phyloP scores from a whole-genome alignment of 352 stramenopile genomes.

The Blastocystis sp. region DNA sequence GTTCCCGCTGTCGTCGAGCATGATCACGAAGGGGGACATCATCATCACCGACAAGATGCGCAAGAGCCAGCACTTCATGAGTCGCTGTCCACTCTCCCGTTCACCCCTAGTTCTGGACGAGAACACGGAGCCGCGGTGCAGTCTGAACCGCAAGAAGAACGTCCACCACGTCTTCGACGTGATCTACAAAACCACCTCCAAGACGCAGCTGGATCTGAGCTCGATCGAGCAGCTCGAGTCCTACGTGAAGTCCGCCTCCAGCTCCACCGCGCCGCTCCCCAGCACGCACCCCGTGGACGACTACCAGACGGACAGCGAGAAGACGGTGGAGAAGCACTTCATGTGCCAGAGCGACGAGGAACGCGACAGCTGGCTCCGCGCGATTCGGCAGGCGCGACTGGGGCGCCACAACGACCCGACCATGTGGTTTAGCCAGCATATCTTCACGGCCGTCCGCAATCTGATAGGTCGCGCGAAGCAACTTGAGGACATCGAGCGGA shows the following conservation, averaged over 20 bases:
- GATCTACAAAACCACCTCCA: constrained; percentile 5
- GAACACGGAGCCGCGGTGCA: constrained; percentile 55
- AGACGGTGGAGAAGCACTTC: constrained; percentile 63
- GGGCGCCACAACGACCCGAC: constrained; percentile 43
- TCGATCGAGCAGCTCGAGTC: constrained; percentile 15
- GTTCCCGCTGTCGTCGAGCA: constrained; percentile 7
- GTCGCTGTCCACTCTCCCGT: neutral
- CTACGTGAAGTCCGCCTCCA: constrained; percentile 14
- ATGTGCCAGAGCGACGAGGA: constrained; percentile 56
- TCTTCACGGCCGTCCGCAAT: constrained; percentile 37
- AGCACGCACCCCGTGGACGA: neutral
- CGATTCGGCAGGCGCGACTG: constrained; percentile 1
- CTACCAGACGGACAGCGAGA: neutral
- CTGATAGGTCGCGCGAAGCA: neutral
- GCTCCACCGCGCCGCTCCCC: neutral
- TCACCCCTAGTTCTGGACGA: constrained; percentile 54
- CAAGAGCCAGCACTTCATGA: constrained; percentile 20
- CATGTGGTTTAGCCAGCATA: constrained; percentile 65
- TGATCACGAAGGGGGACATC: neutral
- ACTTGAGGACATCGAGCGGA: neutral
- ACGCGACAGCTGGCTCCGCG: constrained; percentile 55
- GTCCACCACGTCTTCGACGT: constrained; percentile 52
- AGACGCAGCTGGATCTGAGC: neutral
- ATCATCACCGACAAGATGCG: constrained; percentile 58
- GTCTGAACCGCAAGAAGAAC: constrained; percentile 12